Conservation (phyloP, 148 eudicot species). For the Polygonum maritimum region DNA sequence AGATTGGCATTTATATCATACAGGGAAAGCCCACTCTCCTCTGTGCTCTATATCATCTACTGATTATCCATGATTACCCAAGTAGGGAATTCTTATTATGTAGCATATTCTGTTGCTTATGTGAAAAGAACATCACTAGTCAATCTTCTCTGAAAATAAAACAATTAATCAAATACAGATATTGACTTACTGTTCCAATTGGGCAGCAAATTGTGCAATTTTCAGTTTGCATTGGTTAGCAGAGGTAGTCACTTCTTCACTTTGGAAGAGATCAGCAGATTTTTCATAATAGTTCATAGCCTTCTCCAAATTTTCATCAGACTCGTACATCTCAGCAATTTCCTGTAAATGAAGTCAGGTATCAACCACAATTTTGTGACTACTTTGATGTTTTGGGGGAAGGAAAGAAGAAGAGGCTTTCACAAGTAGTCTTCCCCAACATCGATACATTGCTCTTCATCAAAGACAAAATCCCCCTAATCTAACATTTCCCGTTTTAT, state of each 20-base stretch:
- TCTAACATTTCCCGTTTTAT: not conserved
- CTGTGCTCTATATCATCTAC: not conserved
- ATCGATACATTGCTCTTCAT: not conserved
- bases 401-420: not conserved
- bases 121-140: not conserved
- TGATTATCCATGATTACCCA: not conserved
- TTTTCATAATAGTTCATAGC: constrained; percentile 35
- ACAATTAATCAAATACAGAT: not conserved
- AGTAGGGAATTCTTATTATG: not conserved
- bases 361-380: not conserved
- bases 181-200: constrained; percentile 36
- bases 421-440: not conserved
- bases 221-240: constrained; percentile 48
- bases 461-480: not conserved
- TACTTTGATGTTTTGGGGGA: not conserved
- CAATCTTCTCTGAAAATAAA: not conserved
- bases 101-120: not conserved
- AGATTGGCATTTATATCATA: not conserved
- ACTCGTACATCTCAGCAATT: constrained; percentile 39
- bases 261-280: constrained; percentile 42
- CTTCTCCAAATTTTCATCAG: constrained; percentile 34
- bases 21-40: not conserved
- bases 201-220: constrained; percentile 41
- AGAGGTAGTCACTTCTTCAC: constrained; percentile 37
- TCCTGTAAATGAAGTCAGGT: constrained; percentile 19